Evolutionary conservation across 192 early-diverging fungal species (phyloP).

Genomic region (Podila epigama): DNA sequence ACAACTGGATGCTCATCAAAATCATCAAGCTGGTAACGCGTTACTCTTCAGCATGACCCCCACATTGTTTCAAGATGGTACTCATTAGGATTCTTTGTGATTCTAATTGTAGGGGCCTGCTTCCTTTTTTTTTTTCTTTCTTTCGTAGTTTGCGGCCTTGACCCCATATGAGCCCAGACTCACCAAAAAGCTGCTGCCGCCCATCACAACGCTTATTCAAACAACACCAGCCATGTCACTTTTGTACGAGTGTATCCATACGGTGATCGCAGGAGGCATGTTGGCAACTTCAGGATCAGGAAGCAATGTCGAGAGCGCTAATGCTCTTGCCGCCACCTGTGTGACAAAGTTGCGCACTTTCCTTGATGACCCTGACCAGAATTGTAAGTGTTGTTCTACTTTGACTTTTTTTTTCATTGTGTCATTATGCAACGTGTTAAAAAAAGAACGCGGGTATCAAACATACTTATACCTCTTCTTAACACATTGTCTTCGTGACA

Average conservation of each 20-base stretch:
- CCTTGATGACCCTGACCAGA: constrained; percentile 90
- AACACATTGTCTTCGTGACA: no score
- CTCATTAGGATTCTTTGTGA: no score
- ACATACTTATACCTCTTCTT: no score
- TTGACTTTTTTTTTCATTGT: not conserved
- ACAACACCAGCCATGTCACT: constrained; percentile 94
- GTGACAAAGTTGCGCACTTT: constrained; percentile 83
- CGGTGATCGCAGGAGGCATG: constrained; percentile 90
- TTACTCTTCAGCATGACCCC: no score
- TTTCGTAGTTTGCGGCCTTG: constrained; percentile 84
- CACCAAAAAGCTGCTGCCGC: constrained; percentile 85
- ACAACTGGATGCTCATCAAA: constrained; percentile 99
- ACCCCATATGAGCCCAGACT: constrained; percentile 94
- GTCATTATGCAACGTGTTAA: not conserved
- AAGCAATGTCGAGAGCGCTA: constrained; percentile 55
- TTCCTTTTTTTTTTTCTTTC: not conserved
- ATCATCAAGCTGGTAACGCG: constrained; percentile 97
- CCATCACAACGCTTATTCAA: constrained; percentile 85
- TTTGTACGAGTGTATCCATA: constrained; percentile 97
- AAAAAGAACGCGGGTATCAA: not conserved
- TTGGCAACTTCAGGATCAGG: constrained; percentile 65
- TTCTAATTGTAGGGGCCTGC: not conserved
- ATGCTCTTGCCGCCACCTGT: constrained; percentile 81
- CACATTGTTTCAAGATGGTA: no score
- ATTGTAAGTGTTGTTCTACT: constrained; percentile 63